Percentiles rank a stretch among this genome's conserved stretches.
These are phyloP conservation scores for Fusarium nematophilum DNA, from an alignment of 2,329 filamentous ascomycete species.

Conservation along the genomic window DNA sequence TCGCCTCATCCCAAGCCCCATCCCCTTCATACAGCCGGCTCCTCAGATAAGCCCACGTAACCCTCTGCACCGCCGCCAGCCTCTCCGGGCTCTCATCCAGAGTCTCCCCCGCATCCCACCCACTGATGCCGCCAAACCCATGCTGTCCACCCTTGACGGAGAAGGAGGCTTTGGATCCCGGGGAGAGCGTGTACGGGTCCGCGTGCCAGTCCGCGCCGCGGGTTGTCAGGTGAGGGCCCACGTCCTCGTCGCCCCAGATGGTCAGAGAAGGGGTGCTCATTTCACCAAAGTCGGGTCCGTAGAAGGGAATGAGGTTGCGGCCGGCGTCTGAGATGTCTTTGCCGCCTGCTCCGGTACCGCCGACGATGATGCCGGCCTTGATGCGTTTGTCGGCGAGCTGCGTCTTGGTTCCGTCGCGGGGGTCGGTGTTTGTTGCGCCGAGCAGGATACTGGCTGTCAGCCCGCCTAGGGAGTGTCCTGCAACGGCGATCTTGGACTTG, in stretches of 20 bases:
- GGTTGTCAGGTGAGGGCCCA: constrained; percentile 31
- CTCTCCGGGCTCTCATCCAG: constrained; percentile 41
- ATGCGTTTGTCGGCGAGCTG: constrained; percentile 31
- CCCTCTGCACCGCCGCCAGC: constrained; percentile 35
- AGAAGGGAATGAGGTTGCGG: constrained; percentile 31
- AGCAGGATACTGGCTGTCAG: constrained; percentile 34
- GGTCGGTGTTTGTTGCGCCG: constrained; percentile 38
- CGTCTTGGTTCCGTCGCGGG: constrained; percentile 27
- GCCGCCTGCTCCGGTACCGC: constrained; percentile 31
- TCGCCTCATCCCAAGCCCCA: constrained; percentile 33
- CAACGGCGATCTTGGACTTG: constrained; percentile 35
- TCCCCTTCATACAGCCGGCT: constrained; percentile 36
- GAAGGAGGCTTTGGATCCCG: constrained; percentile 35
- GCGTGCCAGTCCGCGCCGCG: constrained; percentile 42
- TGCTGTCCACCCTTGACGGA: constrained; percentile 38
- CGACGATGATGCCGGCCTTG: constrained; percentile 43
- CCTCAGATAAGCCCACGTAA: constrained; percentile 41
- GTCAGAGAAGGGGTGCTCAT: constrained; percentile 37
- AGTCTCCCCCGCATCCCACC: constrained; percentile 43
- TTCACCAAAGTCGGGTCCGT: constrained; percentile 29
- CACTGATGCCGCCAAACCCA: constrained; percentile 41
- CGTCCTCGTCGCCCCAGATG: constrained; percentile 41
- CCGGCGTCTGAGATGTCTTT: constrained; percentile 25
- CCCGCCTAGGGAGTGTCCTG: constrained; percentile 41
- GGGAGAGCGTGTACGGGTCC: constrained; percentile 34